Conservation (phyloP, 2,329 filamentous ascomycete species). For the Aspergillus proliferans region DNA sequence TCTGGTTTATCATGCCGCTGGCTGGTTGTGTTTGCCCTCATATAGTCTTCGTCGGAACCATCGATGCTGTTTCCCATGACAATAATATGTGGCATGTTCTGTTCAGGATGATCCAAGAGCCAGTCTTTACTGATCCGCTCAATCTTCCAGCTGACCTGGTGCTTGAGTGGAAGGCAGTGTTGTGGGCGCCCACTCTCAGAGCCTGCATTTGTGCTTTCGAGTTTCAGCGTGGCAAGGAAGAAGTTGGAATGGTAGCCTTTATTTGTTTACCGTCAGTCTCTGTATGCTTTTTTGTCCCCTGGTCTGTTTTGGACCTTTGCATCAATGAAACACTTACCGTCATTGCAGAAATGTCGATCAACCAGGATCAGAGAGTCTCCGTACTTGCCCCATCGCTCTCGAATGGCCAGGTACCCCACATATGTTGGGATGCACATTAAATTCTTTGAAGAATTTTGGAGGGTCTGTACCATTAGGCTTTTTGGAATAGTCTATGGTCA, state of each 20-base stretch:
- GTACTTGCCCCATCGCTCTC: background rate
- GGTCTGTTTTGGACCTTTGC: background rate
- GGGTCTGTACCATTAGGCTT: background rate
- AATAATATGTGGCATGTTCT: background rate
- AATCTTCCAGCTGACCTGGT: background rate
- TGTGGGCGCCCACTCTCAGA: background rate
- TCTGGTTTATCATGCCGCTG: background rate
- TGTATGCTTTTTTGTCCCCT: background rate
- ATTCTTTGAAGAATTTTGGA: background rate
- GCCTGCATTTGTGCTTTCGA: background rate
- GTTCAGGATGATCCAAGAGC: background rate
- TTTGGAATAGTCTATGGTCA: background rate
- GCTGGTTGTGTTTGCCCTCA: background rate
- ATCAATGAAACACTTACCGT: background rate
- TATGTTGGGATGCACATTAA: background rate
- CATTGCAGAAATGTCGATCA: background rate
- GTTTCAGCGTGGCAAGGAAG: background rate
- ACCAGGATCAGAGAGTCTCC: background rate
- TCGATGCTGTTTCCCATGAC: background rate
- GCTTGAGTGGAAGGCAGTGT: background rate
- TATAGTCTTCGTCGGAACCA: background rate
- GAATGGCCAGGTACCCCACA: background rate
- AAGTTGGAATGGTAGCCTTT: background rate
- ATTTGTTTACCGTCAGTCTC: background rate
- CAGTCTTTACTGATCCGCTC: background rate